Evolutionary conservation across 2,329 filamentous ascomycete genomes (phyloP), one percentile per base, ranked within the genome.

Genomic region (Fusarium begoniae): DNA sequence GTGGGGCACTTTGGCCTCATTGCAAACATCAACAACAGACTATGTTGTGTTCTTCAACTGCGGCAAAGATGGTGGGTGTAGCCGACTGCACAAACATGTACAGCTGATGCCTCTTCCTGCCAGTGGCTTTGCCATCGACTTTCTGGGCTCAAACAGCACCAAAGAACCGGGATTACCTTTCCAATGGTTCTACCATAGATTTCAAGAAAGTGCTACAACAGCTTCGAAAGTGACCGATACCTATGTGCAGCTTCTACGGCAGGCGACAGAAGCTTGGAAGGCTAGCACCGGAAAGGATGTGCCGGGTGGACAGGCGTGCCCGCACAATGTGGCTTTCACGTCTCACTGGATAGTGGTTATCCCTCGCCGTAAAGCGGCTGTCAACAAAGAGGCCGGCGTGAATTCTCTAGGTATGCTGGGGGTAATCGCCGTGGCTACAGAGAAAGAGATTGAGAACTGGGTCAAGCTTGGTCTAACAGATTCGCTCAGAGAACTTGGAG

Each of bases 311-410:
- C 10, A 53, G 6, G 48, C 57, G 2, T 66, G 40, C 8, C 57
- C 63, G 4, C 56, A 66, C n/a, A 66, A 62, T 10, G 32, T 66
- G 22, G 28, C 28, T 24, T 61, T 66, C 35, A 66, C 63, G 18
- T 28, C n/a, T 14, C 56, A 41, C 7, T 62, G 57, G 56, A 66
- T 62, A 26, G 24, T 65, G 3, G 55, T 61, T 17, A 60, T 65
- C 2, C 55, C 56, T 22, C 43, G 63, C 24, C 40, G 41, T 14
- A 14, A 35, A 11, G 56, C 45, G 11, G 40, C 41, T 17, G 20
- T 62, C 7, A 62, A 66, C 32, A 64, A 64, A 8, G 55, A 60
- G 24, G 62, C 56, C 4, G 62, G 47, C 5, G 56, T 45, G 8
- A 66, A 66, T 17, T n/a, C 48, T 10, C 17, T 66, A 22, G 57